Evolutionary conservation across 768 basidiomycete species (phyloP).

Genomic region (Suillus occidentalis): DNA sequence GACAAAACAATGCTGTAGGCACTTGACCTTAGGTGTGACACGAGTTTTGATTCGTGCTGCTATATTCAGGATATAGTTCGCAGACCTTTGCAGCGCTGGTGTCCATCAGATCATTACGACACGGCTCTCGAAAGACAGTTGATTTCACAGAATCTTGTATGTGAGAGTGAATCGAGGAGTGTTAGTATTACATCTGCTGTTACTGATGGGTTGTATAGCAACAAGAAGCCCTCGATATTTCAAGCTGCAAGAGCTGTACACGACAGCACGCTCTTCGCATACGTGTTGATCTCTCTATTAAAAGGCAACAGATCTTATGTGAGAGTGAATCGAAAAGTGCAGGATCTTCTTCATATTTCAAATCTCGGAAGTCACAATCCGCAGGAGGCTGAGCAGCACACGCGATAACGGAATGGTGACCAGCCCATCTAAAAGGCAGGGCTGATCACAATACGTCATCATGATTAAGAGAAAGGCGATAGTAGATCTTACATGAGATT

Average conservation of each 20-base stretch:
- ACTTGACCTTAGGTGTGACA: background rate
- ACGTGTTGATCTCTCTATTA: background rate
- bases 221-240: background rate
- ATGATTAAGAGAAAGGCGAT: background rate
- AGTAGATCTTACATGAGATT: background rate
- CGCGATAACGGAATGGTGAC: background rate
- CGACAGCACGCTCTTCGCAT: background rate
- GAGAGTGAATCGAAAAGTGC: background rate
- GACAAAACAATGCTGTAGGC: background rate
- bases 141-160: background rate
- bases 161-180: background rate
- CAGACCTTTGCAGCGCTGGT: background rate
- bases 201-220: background rate
- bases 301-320: background rate
- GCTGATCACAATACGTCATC: constrained; percentile 2
- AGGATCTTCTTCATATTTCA: background rate
- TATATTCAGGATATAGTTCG: background rate
- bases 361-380: background rate
- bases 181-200: background rate
- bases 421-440: background rate
- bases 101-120: background rate
- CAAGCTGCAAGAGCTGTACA: background rate
- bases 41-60: background rate
- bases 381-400: background rate
- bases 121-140: background rate